Evolutionary conservation across 352 stramenopile genomes (phyloP).

Genomic region (Phytophthora cajani): DNA sequence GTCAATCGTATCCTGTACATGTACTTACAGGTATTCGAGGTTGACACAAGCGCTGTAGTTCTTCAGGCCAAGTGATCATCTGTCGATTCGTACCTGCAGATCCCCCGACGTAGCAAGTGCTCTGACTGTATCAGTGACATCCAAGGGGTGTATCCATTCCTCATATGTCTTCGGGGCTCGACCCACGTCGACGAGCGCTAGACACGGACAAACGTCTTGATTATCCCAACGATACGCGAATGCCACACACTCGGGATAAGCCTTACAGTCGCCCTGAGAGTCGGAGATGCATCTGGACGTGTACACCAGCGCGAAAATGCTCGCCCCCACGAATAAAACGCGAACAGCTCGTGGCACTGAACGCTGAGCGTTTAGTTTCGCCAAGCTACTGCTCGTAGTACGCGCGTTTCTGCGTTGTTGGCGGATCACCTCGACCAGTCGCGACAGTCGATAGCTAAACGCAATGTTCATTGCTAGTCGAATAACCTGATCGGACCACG

Average conservation of each 20-base stretch:
- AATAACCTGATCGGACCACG: constrained; percentile 15
- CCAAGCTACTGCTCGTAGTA: neutral
- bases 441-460: constrained; percentile 27
- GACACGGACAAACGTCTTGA: constrained; percentile 35
- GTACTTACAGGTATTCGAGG: constrained; percentile 25
- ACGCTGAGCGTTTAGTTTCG: neutral
- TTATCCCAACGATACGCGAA: constrained; percentile 20
- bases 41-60: constrained; percentile 29
- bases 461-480: constrained; percentile 30
- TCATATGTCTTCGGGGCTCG: constrained; percentile 22
- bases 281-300: constrained; percentile 12
- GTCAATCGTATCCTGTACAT: neutral
- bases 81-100: constrained; percentile 31
- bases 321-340: constrained; percentile 7
- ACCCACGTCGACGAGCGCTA: constrained; percentile 41
- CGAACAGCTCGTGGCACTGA: constrained; percentile 7
- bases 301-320: constrained; percentile 10
- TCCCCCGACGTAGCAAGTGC: constrained; percentile 26
- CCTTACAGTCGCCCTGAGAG: constrained; percentile 7
- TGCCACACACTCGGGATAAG: constrained; percentile 18
- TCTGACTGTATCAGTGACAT: constrained; percentile 19
- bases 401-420: constrained; percentile 3
- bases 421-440: constrained; percentile 26
- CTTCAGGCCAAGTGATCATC: constrained; percentile 20
- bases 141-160: constrained; percentile 17